Evolutionary conservation across 257 asterid genomes (phyloP).

Genomic region (Petunia axillaris): DNA sequence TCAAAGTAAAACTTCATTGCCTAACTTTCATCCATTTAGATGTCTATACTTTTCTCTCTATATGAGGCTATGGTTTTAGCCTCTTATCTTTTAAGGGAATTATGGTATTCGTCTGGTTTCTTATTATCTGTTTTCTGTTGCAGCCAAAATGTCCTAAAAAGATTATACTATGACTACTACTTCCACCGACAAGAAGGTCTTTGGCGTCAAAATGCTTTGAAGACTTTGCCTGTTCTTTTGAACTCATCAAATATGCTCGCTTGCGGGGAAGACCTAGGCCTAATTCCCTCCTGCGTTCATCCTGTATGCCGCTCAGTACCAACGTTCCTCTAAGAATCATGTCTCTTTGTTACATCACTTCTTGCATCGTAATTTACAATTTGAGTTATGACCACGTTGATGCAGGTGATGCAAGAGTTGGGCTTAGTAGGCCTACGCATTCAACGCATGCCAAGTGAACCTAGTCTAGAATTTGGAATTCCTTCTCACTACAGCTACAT

Average conservation of each 20-base stretch:
- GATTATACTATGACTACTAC: constrained; percentile 86
- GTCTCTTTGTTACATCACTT: constrained; percentile 1
- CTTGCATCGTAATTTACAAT: neutral
- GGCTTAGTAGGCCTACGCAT: constrained; percentile 91
- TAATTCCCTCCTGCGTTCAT: constrained; percentile 93
- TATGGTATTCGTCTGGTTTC: constrained; percentile 27
- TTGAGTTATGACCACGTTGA: constrained; percentile 25
- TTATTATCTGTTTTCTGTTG: constrained; percentile 29
- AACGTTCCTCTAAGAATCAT: neutral
- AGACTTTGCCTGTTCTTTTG: constrained; percentile 90
- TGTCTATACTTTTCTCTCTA: neutral
- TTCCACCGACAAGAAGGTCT: constrained; percentile 88
- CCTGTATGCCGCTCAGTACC: constrained; percentile 59
- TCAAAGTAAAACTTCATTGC: neutral
- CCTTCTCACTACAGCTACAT: constrained; percentile 91
- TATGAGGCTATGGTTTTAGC: neutral
- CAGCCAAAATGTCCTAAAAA: constrained; percentile 82
- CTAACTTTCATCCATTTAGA: constrained; percentile 14
- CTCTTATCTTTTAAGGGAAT: neutral
- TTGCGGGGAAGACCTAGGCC: constrained; percentile 98
- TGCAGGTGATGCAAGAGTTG: constrained; percentile 95
- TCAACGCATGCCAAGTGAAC: constrained; percentile 95
- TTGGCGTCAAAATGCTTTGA: constrained; percentile 93
- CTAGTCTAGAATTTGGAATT: constrained; percentile 83
- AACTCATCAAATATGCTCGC: constrained; percentile 98